Percentiles rank a stretch among this genome's conserved stretches.
phyloP scores from a whole-genome alignment of 176 grass and related monocot genomes.

The Stipa capillata region DNA sequence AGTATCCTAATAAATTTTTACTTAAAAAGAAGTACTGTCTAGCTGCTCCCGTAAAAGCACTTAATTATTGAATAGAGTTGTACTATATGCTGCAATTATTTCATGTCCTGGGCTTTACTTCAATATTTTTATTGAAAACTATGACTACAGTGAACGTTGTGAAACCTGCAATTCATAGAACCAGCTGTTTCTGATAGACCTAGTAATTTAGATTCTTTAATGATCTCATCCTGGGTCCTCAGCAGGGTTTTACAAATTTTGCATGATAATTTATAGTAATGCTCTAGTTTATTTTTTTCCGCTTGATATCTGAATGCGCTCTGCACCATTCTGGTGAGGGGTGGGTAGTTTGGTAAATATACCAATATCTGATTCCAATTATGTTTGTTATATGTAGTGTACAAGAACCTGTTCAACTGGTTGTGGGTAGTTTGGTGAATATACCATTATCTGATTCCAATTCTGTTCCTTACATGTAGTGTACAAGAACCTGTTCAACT shows the following conservation, averaged over 20 bases:
- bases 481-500: slow-evolving; percentile 31
- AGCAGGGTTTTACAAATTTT: background rate
- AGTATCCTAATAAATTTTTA: background rate
- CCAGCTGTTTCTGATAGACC: background rate
- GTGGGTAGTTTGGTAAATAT: background rate
- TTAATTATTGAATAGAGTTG: background rate
- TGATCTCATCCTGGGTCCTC: background rate
- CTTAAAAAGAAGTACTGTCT: background rate
- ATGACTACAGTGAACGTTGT: background rate
- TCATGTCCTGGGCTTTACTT: background rate
- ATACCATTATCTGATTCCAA: background rate
- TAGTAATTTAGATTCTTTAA: background rate
- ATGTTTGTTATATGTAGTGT: background rate
- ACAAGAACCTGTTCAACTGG: slow-evolving; percentile 29
- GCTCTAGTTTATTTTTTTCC: background rate
- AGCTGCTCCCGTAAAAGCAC: background rate
- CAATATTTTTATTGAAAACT: background rate
- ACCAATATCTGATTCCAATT: background rate
- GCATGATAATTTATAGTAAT: background rate
- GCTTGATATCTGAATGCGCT: too few relatives aligned
- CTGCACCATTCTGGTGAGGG: too few relatives aligned
- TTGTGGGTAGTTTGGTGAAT: background rate
- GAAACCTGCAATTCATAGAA: background rate
- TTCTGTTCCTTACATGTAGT: slow-evolving; percentile 29
- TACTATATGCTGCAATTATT: background rate